Evolutionary conservation across 2,329 filamentous ascomycete genomes (phyloP).

Genomic region (Fusarium luffae): DNA sequence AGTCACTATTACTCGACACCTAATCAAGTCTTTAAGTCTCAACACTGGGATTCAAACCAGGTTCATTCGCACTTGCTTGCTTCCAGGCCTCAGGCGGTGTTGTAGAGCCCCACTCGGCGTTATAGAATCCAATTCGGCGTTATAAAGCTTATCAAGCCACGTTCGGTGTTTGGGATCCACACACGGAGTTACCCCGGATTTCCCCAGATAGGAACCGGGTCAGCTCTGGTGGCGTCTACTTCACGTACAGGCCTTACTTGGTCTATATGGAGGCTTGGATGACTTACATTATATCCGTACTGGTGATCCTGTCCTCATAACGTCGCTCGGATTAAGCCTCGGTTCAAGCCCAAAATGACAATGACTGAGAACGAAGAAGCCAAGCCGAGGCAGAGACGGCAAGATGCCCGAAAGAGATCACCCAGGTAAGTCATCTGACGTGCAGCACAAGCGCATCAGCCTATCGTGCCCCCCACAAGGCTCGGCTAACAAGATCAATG

Average conservation of each 20-base stretch:
- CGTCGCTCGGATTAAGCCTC: neutral
- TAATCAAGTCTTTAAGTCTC: neutral
- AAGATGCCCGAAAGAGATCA: neutral
- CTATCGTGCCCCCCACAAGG: neutral
- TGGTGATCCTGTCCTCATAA: neutral
- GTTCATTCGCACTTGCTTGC: neutral
- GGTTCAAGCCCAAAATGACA: neutral
- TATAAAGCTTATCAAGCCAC: neutral
- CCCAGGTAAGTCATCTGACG: neutral
- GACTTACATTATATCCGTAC: neutral
- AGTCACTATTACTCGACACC: accelerated
- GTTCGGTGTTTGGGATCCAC: neutral
- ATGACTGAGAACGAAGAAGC: neutral
- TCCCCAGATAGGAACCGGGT: no score
- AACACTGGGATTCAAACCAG: accelerated
- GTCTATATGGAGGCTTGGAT: neutral
- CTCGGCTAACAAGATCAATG: neutral
- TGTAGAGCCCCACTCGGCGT: neutral
- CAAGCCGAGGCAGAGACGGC: neutral
- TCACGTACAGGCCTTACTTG: neutral
- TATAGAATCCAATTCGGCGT: neutral
- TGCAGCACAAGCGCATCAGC: no score
- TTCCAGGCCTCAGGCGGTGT: neutral
- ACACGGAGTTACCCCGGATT: neutral
- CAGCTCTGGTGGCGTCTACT: neutral